A percentile compares a stretch with the other conserved stretches of the same genome.
Conservation (phyloP, 306 rosid species). For the Cucumis sativus region DNA sequence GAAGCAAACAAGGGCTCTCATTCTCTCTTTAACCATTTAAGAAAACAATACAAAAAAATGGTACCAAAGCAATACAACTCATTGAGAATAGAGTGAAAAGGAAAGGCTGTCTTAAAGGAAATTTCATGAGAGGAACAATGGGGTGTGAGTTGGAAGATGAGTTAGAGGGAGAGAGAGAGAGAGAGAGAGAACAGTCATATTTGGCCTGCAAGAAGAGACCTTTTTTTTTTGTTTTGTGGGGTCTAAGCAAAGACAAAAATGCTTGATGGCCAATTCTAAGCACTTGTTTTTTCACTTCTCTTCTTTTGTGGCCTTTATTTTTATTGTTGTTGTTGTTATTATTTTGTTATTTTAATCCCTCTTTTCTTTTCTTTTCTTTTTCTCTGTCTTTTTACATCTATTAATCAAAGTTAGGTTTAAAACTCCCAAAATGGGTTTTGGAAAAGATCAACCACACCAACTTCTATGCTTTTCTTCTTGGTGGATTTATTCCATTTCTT, state of each 20-base stretch:
- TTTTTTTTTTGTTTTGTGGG: neutral
- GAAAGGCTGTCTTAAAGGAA: constrained; percentile 3
- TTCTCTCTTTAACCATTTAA: neutral
- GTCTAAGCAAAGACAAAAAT: constrained; percentile 4
- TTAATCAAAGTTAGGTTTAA: constrained; percentile 3
- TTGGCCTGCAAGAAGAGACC: neutral
- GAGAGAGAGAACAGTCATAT: neutral
- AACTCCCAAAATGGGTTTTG: neutral
- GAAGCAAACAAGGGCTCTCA: neutral
- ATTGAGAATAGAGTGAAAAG: constrained; percentile 9
- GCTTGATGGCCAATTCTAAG: constrained; percentile 1
- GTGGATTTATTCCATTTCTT: neutral
- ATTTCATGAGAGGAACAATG: constrained; percentile 1
- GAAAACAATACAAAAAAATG: constrained; percentile 1
- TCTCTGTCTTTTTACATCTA: neutral
- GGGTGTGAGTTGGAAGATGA: constrained; percentile 1
- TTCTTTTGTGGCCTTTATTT: neutral
- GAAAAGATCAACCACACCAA: neutral
- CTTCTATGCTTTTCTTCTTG: neutral
- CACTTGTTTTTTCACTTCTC: neutral
- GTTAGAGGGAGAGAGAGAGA: neutral
- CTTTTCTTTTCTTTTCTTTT: neutral
- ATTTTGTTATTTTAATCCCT: neutral
- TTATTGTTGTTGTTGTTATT: too few relatives aligned
- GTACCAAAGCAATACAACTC: constrained; percentile 2